Conservation (phyloP, 345 rosid genomes). For the Eucalyptus cladocalyx region DNA sequence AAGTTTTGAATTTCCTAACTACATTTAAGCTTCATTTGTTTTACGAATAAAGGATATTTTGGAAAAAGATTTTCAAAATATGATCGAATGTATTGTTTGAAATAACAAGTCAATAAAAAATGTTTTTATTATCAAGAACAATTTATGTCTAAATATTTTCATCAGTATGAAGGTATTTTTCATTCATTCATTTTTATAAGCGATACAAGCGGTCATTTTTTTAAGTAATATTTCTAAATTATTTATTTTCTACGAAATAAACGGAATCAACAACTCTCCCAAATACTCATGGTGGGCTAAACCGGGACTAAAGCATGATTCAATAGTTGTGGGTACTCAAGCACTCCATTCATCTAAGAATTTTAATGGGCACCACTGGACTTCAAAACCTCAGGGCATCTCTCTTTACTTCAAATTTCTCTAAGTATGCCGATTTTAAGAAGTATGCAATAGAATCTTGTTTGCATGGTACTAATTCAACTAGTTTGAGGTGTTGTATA, state of each 20-base stretch:
- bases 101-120: neutral
- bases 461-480: neutral
- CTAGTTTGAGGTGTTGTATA: neutral
- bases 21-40: too few relatives aligned
- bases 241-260: too few relatives aligned
- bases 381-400: neutral
- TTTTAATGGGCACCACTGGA: neutral
- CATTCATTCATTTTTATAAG: neutral
- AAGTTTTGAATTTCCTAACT: neutral
- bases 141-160: too few relatives aligned
- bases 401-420: neutral
- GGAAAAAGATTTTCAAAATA: too few relatives aligned
- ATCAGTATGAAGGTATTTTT: neutral
- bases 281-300: neutral
- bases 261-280: neutral
- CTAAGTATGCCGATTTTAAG: neutral
- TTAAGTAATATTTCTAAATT: too few relatives aligned
- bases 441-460: neutral
- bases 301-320: too few relatives aligned
- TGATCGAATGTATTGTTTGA: neutral
- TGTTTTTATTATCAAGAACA: neutral
- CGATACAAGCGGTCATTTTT: too few relatives aligned
- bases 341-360: neutral
- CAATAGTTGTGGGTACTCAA: neutral
- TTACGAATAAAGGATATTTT: neutral